phyloP scores from a whole-genome alignment of 1,139 yeast genomes.

The Sugiyamaella paludigena region DNA sequence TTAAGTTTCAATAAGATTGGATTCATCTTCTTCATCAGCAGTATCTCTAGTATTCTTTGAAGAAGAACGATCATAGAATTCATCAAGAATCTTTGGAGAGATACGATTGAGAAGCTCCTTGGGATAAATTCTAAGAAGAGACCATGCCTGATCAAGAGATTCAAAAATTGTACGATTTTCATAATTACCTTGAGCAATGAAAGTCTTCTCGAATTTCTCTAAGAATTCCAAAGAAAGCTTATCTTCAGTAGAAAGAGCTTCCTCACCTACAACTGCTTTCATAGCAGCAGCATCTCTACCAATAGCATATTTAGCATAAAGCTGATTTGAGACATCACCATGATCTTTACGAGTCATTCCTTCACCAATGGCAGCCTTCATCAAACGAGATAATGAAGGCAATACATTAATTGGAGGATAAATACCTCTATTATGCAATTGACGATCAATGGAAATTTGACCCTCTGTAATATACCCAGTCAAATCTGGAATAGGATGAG shows the following conservation, averaged over 20 bases:
- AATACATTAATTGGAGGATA: conserved; percentile 98
- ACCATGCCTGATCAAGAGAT: conserved; percentile 97
- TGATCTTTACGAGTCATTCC: conserved; percentile 99
- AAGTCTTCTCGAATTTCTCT: conserved; percentile 95
- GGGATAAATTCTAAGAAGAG: conserved; percentile 95
- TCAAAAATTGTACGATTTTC: conserved; percentile 93
- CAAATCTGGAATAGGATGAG: conserved; percentile 99
- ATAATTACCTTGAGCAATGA: conserved; percentile 93
- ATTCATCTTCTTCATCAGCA: conserved; percentile 40
- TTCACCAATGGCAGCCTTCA: conserved; percentile 99
- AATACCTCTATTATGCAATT: conserved; percentile 90
- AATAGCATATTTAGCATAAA: conserved; percentile 97
- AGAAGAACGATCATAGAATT: conserved; percentile 84
- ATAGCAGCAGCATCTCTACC: conserved; percentile 99
- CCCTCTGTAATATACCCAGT: conserved; percentile 99
- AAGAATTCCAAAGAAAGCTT: conserved; percentile 93
- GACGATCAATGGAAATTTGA: conserved; percentile 96
- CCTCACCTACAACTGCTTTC: conserved; percentile 99
- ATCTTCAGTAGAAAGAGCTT: conserved; percentile 96
- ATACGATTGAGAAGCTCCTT: conserved; percentile 98
- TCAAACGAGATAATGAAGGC: conserved; percentile 95
- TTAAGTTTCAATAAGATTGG: conserved; percentile 54
- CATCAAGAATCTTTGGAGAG: conserved; percentile 92
- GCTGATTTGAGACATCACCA: conserved; percentile 98
- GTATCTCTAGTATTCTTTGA: conserved; percentile 39